Evolutionary conservation across 495 filamentous ascomycete species (phyloP), one percentile per base, ranked within the genome.

Genomic region (Mytilinidion resinicola): DNA sequence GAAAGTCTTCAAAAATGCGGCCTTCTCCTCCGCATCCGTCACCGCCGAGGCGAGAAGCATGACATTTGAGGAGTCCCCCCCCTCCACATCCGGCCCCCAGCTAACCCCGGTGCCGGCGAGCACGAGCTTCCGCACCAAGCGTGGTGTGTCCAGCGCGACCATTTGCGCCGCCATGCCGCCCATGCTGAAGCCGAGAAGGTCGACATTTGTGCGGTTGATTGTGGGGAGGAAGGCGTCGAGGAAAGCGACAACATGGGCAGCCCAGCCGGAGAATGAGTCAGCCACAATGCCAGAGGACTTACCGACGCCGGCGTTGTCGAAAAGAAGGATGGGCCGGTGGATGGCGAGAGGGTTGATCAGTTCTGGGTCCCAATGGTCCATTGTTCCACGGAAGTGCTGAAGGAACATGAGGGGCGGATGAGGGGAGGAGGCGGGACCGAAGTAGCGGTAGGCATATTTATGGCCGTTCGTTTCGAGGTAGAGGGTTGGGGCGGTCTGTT

Each of bases 211-310:
- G 36, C 65, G 50, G 10, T 52, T 55, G 20, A 73, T 53, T 15
- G 42, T 46, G 8, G 42, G 42, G 8, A n/a, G 42, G 14, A 46
- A 46, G 21, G 68, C 61, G 17, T 10, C 25, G 17, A 75, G 53
- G 37, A 73, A 63, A 9, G 50, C 25, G 35, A 72, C 56, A 12
- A 69, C 61, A 42, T 72, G 57, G 43, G 63, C 64, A n/a, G 69
- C 72, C 56, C 53, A 63, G 21, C 51, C 63, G 21, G 59, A 43
- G 39, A 53, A 60, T 4, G 21, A 60, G 12, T 25, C 43, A 4
- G 52, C 39, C 21, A 67, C 46, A 1, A 25, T 33, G 36, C 60
- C 63, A 25, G 25, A 53, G 47, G 56, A 60, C 8, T 53, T 38
- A 15, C 64, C 64, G 15, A 64, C 56, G 36, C 64, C 61, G 8